Conservation (phyloP, 179 eudicot genomes). For the Corrigiola litoralis region DNA sequence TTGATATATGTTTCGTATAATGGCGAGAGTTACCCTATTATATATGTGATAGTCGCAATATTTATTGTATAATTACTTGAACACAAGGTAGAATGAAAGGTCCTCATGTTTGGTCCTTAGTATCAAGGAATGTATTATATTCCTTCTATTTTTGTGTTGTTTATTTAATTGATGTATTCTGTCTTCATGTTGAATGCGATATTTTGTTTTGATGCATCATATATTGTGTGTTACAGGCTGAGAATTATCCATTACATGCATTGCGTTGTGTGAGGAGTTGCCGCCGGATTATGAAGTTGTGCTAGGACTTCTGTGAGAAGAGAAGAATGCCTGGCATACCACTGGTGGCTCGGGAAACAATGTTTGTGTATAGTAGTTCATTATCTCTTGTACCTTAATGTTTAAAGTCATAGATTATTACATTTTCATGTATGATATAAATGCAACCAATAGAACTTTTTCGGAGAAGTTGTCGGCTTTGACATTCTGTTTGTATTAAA, state of each 20-base stretch:
- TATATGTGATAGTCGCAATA: not conserved
- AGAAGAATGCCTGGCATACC: constrained; percentile 97
- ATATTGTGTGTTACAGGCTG: constrained; percentile 18
- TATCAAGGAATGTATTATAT: too few relatives aligned
- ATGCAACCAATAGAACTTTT: too few relatives aligned
- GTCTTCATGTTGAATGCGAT: not conserved
- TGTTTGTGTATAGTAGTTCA: constrained; percentile 36
- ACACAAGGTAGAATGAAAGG: not conserved
- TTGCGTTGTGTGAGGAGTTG: constrained; percentile 10
- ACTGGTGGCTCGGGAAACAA: constrained; percentile 74
- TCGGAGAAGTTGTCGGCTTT: not conserved
- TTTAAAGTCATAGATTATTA: not conserved
- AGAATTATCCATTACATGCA: not conserved
- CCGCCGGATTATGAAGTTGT: constrained; percentile 17
- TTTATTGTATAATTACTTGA: not conserved
- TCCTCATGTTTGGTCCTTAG: not conserved
- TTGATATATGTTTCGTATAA: not conserved
- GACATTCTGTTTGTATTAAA: not conserved
- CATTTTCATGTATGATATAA: not conserved
- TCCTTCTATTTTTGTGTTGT: not conserved
- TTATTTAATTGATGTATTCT: not conserved
- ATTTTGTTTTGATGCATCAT: constrained; percentile 1
- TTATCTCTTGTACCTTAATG: not conserved
- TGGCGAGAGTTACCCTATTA: not conserved
- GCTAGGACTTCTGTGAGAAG: constrained; percentile 8